Evolutionary conservation across 2,329 filamentous ascomycete genomes (phyloP).

Genomic region (Cryphonectria nitschkei): DNA sequence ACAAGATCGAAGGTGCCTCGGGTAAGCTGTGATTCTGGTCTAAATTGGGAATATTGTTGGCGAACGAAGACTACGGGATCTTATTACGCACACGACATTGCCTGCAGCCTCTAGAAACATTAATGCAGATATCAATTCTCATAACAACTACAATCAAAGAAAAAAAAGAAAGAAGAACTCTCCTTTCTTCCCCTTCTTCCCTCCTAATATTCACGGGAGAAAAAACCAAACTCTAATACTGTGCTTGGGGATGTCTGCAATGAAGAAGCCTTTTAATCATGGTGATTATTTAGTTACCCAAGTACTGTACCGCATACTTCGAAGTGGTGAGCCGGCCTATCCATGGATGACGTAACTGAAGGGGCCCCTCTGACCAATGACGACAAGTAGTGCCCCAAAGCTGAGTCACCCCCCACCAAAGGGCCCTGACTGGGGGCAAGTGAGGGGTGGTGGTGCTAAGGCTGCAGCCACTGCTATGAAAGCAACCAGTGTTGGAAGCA

Average conservation of each 20-base stretch:
- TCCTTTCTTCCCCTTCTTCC: no score
- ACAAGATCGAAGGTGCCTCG: constrained; percentile 33
- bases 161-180: no score
- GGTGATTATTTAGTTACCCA: background rate
- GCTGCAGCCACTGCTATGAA: background rate
- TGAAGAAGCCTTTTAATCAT: background rate
- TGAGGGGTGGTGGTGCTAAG: constrained; percentile 1
- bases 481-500: background rate
- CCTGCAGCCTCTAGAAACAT: no score
- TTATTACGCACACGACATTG: background rate
- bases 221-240: background rate
- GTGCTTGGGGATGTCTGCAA: background rate
- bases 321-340: background rate
- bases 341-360: background rate
- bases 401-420: background rate
- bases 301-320: no score
- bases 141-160: no score
- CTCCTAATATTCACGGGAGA: no score
- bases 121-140: no score
- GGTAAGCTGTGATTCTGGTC: background rate
- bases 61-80: background rate
- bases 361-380: background rate
- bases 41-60: no score
- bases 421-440: background rate
- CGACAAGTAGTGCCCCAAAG: background rate